Evolutionary conservation across 345 rosid genomes (phyloP).

Genomic region (Moricandia moricandioides): DNA sequence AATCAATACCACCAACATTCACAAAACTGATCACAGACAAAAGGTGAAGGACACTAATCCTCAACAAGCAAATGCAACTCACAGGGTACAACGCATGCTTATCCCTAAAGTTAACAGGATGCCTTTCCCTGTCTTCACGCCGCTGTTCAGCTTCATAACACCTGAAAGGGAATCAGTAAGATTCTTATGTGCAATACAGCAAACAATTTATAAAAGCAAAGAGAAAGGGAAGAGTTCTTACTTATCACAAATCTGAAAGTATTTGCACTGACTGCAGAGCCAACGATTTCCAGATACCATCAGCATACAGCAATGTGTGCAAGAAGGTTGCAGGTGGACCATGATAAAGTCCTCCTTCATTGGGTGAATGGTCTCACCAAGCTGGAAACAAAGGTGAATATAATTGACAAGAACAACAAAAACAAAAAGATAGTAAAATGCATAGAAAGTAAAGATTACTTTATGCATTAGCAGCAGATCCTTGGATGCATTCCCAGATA

Average conservation of each 20-base stretch:
- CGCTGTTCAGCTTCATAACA: slow-evolving; percentile 87
- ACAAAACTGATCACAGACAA: neutral
- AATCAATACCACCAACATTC: slow-evolving; percentile 23
- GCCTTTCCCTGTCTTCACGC: slow-evolving; percentile 90
- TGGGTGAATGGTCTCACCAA: slow-evolving; percentile 97
- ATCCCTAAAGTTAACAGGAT: slow-evolving; percentile 80
- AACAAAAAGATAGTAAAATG: neutral
- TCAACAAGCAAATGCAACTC: slow-evolving; percentile 41
- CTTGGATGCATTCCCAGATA: slow-evolving; percentile 90
- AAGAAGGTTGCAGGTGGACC: slow-evolving; percentile 97
- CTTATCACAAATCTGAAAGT: slow-evolving; percentile 93
- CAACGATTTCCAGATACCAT: slow-evolving; percentile 93
- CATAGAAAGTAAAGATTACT: slow-evolving; percentile 45
- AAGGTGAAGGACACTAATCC: slow-evolving; percentile 10
- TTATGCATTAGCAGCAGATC: slow-evolving; percentile 96
- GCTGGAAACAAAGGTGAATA: slow-evolving; percentile 49
- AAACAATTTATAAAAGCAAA: neutral
- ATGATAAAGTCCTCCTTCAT: slow-evolving; percentile 99
- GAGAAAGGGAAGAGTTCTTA: slow-evolving; percentile 42
- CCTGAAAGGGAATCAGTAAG: slow-evolving; percentile 42
- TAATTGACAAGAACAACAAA: neutral
- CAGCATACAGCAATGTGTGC: slow-evolving; percentile 82
- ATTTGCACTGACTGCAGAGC: slow-evolving; percentile 94
- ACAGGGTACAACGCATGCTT: slow-evolving; percentile 74
- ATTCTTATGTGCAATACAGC: neutral